A percentile compares a stretch with the other conserved stretches of the same genome.
Conservation (phyloP, 2,329 filamentous ascomycete species). For the Pseudogymnoascus sp. region DNA sequence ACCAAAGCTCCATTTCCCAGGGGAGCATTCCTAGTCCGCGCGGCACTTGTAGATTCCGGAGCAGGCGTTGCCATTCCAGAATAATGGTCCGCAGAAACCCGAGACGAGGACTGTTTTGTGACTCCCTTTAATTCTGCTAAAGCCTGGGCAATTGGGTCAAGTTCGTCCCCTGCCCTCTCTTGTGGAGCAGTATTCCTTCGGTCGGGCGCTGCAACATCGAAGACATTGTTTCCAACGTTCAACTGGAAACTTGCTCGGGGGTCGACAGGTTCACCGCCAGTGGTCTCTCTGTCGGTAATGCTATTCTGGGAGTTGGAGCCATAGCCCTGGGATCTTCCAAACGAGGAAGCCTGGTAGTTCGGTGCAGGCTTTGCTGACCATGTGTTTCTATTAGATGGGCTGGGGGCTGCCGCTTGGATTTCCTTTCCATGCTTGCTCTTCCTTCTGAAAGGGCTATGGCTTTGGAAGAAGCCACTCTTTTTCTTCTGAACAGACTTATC, state of each 20-base stretch:
- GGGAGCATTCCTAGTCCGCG: conserved; percentile 34
- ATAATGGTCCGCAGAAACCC: conserved; percentile 94
- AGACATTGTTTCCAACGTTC: conserved; percentile 92
- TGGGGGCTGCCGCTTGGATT: conserved; percentile 28
- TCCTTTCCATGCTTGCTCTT: conserved; percentile 81
- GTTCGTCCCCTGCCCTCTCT: conserved; percentile 41
- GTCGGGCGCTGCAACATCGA: conserved; percentile 78
- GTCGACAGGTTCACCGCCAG: conserved; percentile 79
- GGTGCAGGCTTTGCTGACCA: conserved; percentile 35
- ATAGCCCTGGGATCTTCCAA: conserved; percentile 32
- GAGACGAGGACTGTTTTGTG: conserved; percentile 66
- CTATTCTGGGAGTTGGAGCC: conserved; percentile 30
- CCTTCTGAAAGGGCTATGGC: conserved; percentile 82
- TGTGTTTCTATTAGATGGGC: conserved; percentile 45
- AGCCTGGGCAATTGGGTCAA: conserved; percentile 85
- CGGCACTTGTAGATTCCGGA: conserved; percentile 38
- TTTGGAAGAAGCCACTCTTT: conserved; percentile 81
- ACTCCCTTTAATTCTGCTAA: conserved; percentile 88
- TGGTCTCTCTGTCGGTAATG: conserved; percentile 36
- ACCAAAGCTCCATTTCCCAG: conserved; percentile 36
- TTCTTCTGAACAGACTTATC: conserved; percentile 62
- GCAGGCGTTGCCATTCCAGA: conserved; percentile 84
- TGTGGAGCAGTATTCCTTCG: conserved; percentile 40
- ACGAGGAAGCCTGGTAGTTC: background rate
- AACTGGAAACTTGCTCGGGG: conserved; percentile 87